Percentiles rank a stretch among this genome's conserved stretches.
Evolutionary conservation across 208 protist species (phyloP).

Genomic region (Trypanosoma caninum): DNA sequence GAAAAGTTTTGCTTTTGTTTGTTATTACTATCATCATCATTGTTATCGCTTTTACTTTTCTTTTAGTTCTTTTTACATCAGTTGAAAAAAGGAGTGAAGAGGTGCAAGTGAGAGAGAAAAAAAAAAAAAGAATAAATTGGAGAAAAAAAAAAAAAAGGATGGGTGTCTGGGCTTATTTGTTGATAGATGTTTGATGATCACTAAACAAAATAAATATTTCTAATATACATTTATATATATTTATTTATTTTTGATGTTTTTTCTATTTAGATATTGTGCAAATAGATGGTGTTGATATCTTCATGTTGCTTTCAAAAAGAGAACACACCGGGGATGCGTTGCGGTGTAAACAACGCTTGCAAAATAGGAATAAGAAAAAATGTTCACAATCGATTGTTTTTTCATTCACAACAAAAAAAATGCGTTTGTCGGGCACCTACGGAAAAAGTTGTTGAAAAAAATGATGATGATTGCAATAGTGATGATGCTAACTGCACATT

Average conservation of each 20-base stretch:
- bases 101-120: too few species aligned
- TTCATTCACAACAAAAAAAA: neutral
- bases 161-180: neutral
- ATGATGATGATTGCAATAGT: slow-evolving; percentile 1
- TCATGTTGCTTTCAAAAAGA: too few species aligned
- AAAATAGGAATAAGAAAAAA: neutral
- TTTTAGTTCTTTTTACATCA: too few species aligned
- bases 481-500: slow-evolving; percentile 22
- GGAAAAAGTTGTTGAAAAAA: neutral
- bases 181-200: too few species aligned
- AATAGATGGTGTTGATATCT: too few species aligned
- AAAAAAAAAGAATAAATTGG: neutral
- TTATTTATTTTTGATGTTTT: slow-evolving; percentile 5
- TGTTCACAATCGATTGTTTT: slow-evolving; percentile 16
- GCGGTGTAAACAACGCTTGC: neutral
- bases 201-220: neutral
- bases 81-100: too few species aligned
- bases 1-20: neutral
- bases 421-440: slow-evolving; percentile 10
- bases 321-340: neutral
- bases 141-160: neutral
- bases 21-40: neutral
- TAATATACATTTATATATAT: neutral
- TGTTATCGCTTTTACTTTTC: too few species aligned
- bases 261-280: too few species aligned